Conservation (phyloP, 2,329 filamentous ascomycete genomes). For the Talaromyces islandicus region DNA sequence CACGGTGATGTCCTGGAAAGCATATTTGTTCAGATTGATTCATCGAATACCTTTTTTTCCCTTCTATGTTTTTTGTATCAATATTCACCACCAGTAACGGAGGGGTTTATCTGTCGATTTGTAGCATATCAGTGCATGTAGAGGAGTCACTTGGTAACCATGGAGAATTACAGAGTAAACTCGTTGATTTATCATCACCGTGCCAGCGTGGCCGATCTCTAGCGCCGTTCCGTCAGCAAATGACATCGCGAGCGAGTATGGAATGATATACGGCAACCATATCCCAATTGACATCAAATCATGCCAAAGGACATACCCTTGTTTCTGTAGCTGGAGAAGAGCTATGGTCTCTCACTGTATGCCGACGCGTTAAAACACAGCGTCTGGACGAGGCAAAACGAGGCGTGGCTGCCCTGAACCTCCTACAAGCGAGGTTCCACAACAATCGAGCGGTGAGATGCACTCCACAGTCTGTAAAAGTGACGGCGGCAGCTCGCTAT, state of each 20-base stretch:
- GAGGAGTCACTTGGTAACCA: no score
- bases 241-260: neutral
- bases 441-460: neutral
- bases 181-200: neutral
- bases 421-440: neutral
- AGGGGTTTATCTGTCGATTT: neutral
- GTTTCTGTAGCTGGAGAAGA: neutral
- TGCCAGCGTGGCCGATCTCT: neutral
- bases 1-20: neutral
- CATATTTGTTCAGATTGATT: neutral
- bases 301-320: neutral
- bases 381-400: neutral
- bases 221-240: neutral
- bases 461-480: neutral
- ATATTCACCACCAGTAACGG: neutral
- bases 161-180: neutral
- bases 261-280: neutral
- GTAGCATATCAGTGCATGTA: neutral
- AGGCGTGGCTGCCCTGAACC: neutral
- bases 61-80: neutral
- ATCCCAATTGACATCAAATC: neutral
- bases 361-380: neutral
- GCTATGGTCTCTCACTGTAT: neutral
- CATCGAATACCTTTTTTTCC: neutral
- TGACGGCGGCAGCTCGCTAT: neutral